A percentile compares a stretch with the other conserved stretches of the same genome.
These are phyloP conservation scores for Plasmodium inui DNA, from an alignment of 169 alveolate genomes.

Conservation along the genomic window DNA sequence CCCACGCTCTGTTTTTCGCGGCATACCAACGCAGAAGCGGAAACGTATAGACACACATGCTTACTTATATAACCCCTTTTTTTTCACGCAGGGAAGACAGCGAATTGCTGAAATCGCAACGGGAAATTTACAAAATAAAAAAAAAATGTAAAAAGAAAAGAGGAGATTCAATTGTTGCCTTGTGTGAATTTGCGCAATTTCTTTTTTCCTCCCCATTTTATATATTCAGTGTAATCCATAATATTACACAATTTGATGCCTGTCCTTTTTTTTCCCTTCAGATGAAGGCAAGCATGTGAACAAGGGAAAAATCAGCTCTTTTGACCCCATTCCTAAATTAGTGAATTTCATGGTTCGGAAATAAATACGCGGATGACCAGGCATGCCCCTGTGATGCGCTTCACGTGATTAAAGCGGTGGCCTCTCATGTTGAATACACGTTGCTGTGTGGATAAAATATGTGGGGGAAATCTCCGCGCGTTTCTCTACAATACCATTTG, in stretches of 20 bases:
- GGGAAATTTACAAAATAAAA: slow-evolving; percentile 51
- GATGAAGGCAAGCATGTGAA: slow-evolving; percentile 11
- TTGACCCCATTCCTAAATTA: slow-evolving; percentile 63
- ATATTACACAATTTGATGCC: background rate
- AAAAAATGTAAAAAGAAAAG: slow-evolving; percentile 56
- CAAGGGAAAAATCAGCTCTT: slow-evolving; percentile 27
- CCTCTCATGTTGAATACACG: background rate
- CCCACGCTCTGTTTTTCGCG: background rate
- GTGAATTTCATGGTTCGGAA: slow-evolving; percentile 61
- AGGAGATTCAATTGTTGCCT: background rate
- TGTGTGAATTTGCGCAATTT: background rate
- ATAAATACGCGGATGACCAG: background rate
- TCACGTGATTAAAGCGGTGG: background rate
- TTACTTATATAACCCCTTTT: background rate
- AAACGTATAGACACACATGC: background rate
- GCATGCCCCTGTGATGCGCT: background rate
- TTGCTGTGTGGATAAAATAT: background rate
- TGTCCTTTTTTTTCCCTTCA: background rate
- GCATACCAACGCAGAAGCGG: background rate
- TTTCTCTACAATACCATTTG: background rate
- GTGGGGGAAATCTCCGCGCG: background rate
- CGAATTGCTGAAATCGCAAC: slow-evolving; percentile 52
- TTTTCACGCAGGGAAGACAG: slow-evolving; percentile 47
- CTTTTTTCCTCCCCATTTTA: background rate
- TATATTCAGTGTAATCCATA: background rate